Conservation (phyloP, 306 rosid genomes). For the Oxytropis ochrocephala region DNA sequence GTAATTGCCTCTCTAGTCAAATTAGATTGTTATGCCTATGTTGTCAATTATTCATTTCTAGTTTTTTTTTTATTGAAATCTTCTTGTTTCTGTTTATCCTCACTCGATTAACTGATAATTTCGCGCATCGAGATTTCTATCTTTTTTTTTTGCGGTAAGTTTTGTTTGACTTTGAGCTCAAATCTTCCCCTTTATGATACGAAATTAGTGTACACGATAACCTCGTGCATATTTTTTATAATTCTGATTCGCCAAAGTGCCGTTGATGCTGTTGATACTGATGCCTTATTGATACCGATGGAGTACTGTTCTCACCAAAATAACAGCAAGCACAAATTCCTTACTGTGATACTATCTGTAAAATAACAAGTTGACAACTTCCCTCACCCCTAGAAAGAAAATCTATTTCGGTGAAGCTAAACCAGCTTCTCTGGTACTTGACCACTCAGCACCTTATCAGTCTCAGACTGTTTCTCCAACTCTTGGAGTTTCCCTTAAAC, state of each 20-base stretch:
- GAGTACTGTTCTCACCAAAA: neutral
- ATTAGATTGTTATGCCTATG: neutral
- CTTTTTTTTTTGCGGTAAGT: neutral
- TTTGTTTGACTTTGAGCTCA: neutral
- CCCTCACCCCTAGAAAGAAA: neutral
- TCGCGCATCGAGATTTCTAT: neutral
- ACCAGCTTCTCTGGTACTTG: neutral
- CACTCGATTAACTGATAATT: neutral
- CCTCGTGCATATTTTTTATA: neutral
- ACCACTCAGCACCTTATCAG: neutral
- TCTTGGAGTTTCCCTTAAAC: neutral
- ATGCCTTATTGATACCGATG: neutral
- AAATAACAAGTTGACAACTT: neutral
- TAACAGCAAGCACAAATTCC: neutral
- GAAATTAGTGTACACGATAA: neutral
- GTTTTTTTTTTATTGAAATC: neutral
- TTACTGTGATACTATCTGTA: neutral
- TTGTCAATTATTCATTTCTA: neutral
- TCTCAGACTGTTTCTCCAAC: neutral
- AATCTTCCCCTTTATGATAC: neutral
- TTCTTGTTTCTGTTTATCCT: neutral
- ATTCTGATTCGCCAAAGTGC: neutral
- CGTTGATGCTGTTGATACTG: neutral
- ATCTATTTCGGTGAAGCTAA: neutral
- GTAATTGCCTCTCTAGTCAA: neutral